Evolutionary conservation across 2,329 filamentous ascomycete genomes (phyloP).

Genomic region (Cladosporium sp.): DNA sequence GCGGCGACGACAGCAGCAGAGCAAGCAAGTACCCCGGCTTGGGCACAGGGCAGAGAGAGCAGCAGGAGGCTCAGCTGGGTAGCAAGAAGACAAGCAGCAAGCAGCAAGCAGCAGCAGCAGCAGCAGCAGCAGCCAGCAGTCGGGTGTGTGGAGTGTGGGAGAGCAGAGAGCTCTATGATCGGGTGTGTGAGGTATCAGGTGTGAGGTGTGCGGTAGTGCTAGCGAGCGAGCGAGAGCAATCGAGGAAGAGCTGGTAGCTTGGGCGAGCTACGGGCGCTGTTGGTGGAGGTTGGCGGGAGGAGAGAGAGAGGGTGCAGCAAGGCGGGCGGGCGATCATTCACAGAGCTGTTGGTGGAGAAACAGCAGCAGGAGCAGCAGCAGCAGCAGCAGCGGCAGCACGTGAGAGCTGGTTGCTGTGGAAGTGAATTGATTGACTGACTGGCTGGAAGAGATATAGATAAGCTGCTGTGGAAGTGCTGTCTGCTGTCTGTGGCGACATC

Average conservation of each 20-base stretch:
- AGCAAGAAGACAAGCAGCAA: background rate
- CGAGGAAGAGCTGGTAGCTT: background rate
- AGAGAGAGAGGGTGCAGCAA: too few relatives aligned
- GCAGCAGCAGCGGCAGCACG: background rate
- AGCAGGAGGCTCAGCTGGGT: background rate
- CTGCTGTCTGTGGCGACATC: too few relatives aligned
- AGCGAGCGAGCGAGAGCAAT: background rate
- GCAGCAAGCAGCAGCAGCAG: background rate
- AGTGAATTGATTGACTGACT: too few relatives aligned
- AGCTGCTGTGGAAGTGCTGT: too few relatives aligned
- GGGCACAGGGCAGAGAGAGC: background rate
- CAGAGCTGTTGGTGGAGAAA: background rate
- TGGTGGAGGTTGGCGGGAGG: background rate
- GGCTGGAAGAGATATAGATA: too few relatives aligned
- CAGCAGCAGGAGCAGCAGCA: background rate
- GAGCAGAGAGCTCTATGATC: too few relatives aligned
- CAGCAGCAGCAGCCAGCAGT: too few relatives aligned
- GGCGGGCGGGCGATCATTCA: background rate
- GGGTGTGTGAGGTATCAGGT: slow-evolving; percentile 4
- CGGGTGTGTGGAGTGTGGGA: too few relatives aligned
- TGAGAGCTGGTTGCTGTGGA: too few relatives aligned
- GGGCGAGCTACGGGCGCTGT: slow-evolving; percentile 8
- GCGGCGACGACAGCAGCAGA: too few relatives aligned
- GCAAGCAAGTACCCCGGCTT: slow-evolving; percentile 8
- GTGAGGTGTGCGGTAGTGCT: background rate